Conservation (phyloP, 148 eudicot species). For the Cornus controversa region DNA sequence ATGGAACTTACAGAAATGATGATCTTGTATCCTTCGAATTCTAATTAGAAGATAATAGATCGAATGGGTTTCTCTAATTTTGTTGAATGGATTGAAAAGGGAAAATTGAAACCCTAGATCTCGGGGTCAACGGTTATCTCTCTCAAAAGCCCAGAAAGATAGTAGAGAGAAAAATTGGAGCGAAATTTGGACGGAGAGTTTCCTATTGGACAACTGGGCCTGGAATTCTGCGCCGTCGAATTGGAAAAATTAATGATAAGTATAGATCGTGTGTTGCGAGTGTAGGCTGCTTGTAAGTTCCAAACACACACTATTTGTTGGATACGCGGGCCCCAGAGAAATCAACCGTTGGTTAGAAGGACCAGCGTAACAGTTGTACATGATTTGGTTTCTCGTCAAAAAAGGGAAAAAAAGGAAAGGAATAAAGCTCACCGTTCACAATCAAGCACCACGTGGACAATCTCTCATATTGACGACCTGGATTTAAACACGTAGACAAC, state of each 20-base stretch:
- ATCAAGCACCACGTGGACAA: too few species aligned
- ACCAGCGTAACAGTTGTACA: background rate
- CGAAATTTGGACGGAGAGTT: background rate
- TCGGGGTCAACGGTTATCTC: slow-evolving; percentile 5
- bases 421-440: too few species aligned
- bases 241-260: background rate
- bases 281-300: background rate
- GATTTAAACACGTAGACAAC: too few species aligned
- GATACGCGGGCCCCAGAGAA: background rate
- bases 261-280: background rate
- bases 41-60: background rate
- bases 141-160: background rate
- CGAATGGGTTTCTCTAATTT: background rate
- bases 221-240: slow-evolving; percentile 3
- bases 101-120: slow-evolving; percentile 15
- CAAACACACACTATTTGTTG: background rate
- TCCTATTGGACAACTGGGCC: background rate
- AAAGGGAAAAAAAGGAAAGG: too few species aligned
- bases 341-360: background rate
- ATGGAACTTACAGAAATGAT: slow-evolving; percentile 7
- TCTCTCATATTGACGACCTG: too few species aligned
- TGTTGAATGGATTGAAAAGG: background rate
- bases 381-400: too few species aligned
- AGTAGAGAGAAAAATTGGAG: slow-evolving; percentile 1
- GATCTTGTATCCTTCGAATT: background rate